These are phyloP conservation scores for Baudoinia panamericana DNA, from an alignment of 495 filamentous ascomycete species.

Conservation along the genomic window DNA sequence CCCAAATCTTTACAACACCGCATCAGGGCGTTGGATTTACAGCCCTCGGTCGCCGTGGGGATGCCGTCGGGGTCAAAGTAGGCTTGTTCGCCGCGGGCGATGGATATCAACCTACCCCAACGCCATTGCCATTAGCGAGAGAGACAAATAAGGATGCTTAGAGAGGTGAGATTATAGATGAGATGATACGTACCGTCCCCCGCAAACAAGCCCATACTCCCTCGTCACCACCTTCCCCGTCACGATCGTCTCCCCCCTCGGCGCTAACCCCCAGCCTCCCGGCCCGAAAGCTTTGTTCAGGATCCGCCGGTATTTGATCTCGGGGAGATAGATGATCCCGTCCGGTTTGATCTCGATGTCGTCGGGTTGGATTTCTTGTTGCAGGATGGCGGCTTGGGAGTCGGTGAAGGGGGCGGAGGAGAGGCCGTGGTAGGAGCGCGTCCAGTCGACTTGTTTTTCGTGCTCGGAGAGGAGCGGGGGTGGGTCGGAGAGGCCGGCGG, in stretches of 20 bases:
- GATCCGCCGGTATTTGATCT: constrained; percentile 96
- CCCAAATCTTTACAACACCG: constrained; percentile 96
- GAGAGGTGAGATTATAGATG: no score
- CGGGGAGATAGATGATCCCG: constrained; percentile 88
- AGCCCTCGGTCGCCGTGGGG: constrained; percentile 92
- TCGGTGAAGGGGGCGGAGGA: constrained; percentile 60
- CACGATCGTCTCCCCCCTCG: constrained; percentile 79
- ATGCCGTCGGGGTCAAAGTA: constrained; percentile 89
- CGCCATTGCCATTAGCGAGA: no score
- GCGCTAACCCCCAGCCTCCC: constrained; percentile 88
- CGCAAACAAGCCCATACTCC: constrained; percentile 84
- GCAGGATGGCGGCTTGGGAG: constrained; percentile 59
- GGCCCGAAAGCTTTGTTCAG: constrained; percentile 87
- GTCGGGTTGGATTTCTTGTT: constrained; percentile 49
- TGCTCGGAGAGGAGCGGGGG: constrained; percentile 36
- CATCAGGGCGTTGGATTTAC: constrained; percentile 92
- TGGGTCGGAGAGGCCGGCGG: constrained; percentile 41
- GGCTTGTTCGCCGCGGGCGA: constrained; percentile 87
- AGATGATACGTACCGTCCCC: constrained; percentile 60
- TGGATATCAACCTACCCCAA: constrained; percentile 66
- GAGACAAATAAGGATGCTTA: no score
- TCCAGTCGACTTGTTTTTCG: constrained; percentile 67
- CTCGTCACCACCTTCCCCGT: constrained; percentile 78
- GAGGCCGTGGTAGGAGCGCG: constrained; percentile 81
- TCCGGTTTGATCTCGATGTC: constrained; percentile 96